Evolutionary conservation across 73 alveolate species (phyloP).

Genomic region (Paramecium primaurelia): DNA sequence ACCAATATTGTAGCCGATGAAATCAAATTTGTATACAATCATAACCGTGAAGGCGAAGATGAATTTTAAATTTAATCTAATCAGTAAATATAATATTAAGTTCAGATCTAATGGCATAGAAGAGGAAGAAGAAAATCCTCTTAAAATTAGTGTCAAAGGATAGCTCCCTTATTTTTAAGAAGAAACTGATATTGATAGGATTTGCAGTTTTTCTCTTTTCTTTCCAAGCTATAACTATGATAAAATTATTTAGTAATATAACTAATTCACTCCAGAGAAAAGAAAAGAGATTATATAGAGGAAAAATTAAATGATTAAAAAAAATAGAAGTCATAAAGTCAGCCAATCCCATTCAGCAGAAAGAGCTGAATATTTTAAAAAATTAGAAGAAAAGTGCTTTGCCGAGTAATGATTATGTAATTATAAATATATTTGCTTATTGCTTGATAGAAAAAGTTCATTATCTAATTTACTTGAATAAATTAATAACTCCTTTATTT

Average conservation of each 20-base stretch:
- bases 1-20: conserved; percentile 31
- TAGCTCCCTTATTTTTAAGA: neutral
- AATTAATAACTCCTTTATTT: neutral
- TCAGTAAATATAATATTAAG: neutral
- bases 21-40: neutral
- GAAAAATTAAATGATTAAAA: neutral
- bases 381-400: neutral
- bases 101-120: neutral
- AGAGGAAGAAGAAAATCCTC: neutral
- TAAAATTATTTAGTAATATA: neutral
- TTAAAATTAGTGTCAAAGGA: neutral
- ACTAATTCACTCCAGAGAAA: neutral
- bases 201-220: neutral
- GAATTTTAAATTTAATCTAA: neutral
- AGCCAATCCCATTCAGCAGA: conserved; percentile 14
- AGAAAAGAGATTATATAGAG: neutral
- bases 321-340: neutral
- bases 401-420: neutral
- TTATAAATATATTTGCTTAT: neutral
- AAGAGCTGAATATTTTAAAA: conserved; percentile 10
- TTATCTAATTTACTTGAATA: neutral
- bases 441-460: neutral
- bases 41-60: neutral
- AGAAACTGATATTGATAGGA: conserved; percentile 11
- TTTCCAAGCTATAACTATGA: conserved; percentile 1